These are phyloP conservation scores for Aspergillus pseudotamarii DNA, from an alignment of 2,329 filamentous ascomycete genomes.

Conservation along the genomic window DNA sequence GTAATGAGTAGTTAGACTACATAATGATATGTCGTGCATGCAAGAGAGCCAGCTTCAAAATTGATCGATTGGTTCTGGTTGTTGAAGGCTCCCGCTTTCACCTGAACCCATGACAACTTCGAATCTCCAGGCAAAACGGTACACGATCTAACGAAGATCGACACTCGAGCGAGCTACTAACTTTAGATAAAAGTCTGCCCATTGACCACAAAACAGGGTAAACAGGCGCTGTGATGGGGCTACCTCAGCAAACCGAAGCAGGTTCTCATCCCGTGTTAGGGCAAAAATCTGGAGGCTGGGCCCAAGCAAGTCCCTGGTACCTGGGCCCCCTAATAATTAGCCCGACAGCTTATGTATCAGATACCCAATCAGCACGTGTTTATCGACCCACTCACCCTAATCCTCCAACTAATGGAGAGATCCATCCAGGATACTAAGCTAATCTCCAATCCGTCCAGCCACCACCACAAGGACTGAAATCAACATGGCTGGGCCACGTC, in stretches of 20 bases:
- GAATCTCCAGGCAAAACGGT: too few species aligned
- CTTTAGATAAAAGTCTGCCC: neutral
- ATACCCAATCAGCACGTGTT: constrained; percentile 3
- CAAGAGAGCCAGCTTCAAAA: too few species aligned
- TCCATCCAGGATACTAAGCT: neutral
- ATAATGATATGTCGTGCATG: too few species aligned
- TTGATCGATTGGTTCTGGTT: too few species aligned
- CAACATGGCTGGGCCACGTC: constrained; percentile 23
- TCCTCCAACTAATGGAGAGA: neutral
- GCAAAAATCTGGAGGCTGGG: constrained; percentile 3
- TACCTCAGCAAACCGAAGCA: neutral
- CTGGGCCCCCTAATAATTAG: neutral
- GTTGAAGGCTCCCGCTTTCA: too few species aligned
- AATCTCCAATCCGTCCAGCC: constrained; percentile 14
- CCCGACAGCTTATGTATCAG: constrained; percentile 1
- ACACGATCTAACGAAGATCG: neutral
- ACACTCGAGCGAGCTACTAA: neutral
- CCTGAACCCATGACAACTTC: too few species aligned
- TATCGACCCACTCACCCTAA: neutral
- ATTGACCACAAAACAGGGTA: neutral
- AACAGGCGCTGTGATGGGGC: too few species aligned
- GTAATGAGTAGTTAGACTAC: too few species aligned
- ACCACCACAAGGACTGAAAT: constrained; percentile 17
- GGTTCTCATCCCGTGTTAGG: neutral
- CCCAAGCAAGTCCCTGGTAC: neutral